Base-by-base conservation (phyloP, 139 green algal genomes). In the Chlorella sp. region DNA sequence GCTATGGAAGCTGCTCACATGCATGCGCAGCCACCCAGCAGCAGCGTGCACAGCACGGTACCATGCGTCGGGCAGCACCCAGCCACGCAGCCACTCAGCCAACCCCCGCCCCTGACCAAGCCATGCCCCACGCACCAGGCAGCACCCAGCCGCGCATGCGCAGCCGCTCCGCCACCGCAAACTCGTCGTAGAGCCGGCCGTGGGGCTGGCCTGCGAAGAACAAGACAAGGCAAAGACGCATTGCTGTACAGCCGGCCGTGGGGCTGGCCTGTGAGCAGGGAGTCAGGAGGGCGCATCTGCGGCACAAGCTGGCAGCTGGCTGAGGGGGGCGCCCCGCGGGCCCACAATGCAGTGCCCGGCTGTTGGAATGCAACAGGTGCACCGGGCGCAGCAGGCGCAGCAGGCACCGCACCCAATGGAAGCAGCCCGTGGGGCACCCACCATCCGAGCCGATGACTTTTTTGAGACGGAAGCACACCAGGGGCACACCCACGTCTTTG, bases 391-490 rank as follows among this genome's bases (percentile, higher is more conserved):
- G 13, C 32, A 81, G n/a, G 32, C 26, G 65, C 26, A 73, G 65
- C 65, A 38, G 32, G 20, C 32, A 38, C n/a, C 65, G 30, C 26
- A 19, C 65, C 19, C 20, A 19, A 16, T 70, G 67, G 51, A 64
- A 51, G 32, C 22, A 28, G 8, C 68, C 67, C 73, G 80, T 13
- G 34, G 9, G 16, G 65, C n/a, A 41, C 67, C 9, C 67, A 73
- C 67, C 90, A 30, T 90, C 78, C 13, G 79, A 74, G 34, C 67
- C 68, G 2, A 38, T 56, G 11, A 83, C 46, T n/a, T 73, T 87
- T 8, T 83, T 90, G 20, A 93, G 82, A 43, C 80, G 84, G 89
- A 94, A 96, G 41, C 90, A 88, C 54, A 96, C 93, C 60, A 95
- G 79, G 0, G 93, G 93, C 54, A 96, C 83, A 7, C 88, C 84